Evolutionary conservation across 2,329 filamentous ascomycete genomes (phyloP), one percentile per base, ranked within the genome.

Genomic region (Aspergillus fijiensis): DNA sequence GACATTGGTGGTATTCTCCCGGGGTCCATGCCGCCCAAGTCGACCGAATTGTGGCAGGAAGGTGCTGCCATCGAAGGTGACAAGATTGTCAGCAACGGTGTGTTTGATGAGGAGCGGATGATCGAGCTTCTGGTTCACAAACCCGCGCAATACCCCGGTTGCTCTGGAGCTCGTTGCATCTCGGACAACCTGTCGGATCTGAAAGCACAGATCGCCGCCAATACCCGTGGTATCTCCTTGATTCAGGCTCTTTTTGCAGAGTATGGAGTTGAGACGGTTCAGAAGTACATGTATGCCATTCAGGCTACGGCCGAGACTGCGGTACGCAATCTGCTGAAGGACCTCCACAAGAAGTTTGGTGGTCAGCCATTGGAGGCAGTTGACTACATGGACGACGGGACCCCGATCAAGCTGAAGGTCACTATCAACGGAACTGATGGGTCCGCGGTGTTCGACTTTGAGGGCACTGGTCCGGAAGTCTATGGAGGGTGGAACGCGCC

Each of bases 361-460:
- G 88, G 88, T 2, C 82, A 86, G 59, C 86, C 90, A n/a, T 82
- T 96, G 0, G 83, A 85, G 7, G 89, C 92, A 0, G 81, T 88
- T 1, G 91, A 96, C 70, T 91, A 88, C 78, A 95, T 96, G 90
- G 92, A 96, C 67, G 91, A 96, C 67, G 91, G 91, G 27, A 90
- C 85, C 10, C 89, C 90, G 0, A 94, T 96, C 68, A 81, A 84
- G 55, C 82, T 96, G 6, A 88, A 87, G 62, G 83, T 96, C 11
- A 88, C 85, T 1, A 95, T 96, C 64, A 85, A 94, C 69, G 84
- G 85, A 0, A 82, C 87, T 0, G 87, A 89, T 48, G 91, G 90
- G 16, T 88, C 90, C 62, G 91, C 91, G 0, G 78, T 89, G 0
- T 96, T 95, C 69, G 87, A 95, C 74, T 90, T 95, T 72, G 82